A percentile compares a stretch with the other conserved stretches of the same genome.
Evolutionary conservation across 2,329 filamentous ascomycete species (phyloP).

Genomic region (Monosporascus sp.): DNA sequence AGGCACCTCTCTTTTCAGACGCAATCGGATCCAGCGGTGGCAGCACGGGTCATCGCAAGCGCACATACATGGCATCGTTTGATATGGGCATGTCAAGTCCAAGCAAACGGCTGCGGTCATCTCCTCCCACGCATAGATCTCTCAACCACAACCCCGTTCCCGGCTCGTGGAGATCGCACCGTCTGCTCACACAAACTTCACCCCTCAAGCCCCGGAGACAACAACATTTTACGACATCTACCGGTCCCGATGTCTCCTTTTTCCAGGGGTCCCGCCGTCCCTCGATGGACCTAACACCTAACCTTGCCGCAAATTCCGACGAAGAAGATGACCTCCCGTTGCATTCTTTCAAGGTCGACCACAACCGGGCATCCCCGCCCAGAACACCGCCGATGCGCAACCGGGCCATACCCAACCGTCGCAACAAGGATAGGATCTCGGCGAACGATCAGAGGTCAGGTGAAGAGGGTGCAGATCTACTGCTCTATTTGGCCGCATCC

Average conservation of each 20-base stretch:
- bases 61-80: conserved; percentile 56
- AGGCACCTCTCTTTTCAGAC: conserved; percentile 79
- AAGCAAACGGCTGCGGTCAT: conserved; percentile 66
- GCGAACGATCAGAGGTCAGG: conserved; percentile 53
- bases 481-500: conserved; percentile 84
- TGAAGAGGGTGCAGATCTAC: conserved; percentile 75
- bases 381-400: conserved; percentile 70
- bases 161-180: conserved; percentile 69
- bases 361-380: conserved; percentile 74
- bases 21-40: conserved; percentile 67
- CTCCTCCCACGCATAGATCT: conserved; percentile 57
- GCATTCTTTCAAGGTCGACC: conserved; percentile 64
- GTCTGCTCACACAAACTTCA: conserved; percentile 78
- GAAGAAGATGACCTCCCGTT: conserved; percentile 80
- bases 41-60: conserved; percentile 61
- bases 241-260: conserved; percentile 72
- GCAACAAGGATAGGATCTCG: conserved; percentile 42
- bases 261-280: conserved; percentile 68
- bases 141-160: conserved; percentile 47
- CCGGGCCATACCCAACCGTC: conserved; percentile 42
- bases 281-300: conserved; percentile 56
- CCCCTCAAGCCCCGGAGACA: conserved; percentile 75
- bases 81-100: conserved; percentile 52
- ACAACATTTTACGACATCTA: conserved; percentile 67
- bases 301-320: conserved; percentile 61